Base-by-base conservation (phyloP, 148 eudicot genomes). In the Chenopodium berlandieri region DNA sequence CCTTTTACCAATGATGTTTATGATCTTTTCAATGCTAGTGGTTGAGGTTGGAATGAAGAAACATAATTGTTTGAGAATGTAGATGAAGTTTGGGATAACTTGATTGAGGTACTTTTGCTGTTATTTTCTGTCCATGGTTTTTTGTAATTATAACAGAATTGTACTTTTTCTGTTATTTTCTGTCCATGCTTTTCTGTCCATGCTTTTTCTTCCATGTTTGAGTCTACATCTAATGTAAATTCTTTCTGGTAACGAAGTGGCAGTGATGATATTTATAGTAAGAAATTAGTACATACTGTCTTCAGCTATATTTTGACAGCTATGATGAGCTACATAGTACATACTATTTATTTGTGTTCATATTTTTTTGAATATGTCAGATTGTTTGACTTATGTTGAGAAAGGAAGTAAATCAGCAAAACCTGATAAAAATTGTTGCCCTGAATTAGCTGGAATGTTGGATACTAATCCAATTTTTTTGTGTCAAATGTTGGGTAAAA, bases 391-490 rank as follows among this genome's bases (percentile, higher is more conserved):
- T 0, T 92, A 68, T 19, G 95, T 88, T 19, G 82, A 81, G 71
- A 68, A 32, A 0, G 94, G 90, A 13, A 93, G 94, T 64, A 93
- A 85, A 13, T 11, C 65, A n/a, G 77, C 86, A 2, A 64, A 74
- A 73, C 97, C 94, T 0, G 94, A 90, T 20, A 84, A 82, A 12
- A 78, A 34, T 0, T 93, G 97, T 78, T 92, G 97, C 69, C 89
- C 91, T 13, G 94, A 91, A 79, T 70, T 91, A 3, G 90, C 90
- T 10, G 89, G 86, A 47, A 32, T 92, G 86, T 78, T 92, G 82
- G 87, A 89, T 1, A 83, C 81, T 20, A 87, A 89, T 13, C 97
- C 97, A 1, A 47, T 89, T 3, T 92, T 94, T 79, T 77, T 92
- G 71, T 92, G 97, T 63, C 73, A 86, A 71, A 47, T 92, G 76